Conservation (phyloP, 352 stramenopile genomes). For the Aphanomyces cochlioides region DNA sequence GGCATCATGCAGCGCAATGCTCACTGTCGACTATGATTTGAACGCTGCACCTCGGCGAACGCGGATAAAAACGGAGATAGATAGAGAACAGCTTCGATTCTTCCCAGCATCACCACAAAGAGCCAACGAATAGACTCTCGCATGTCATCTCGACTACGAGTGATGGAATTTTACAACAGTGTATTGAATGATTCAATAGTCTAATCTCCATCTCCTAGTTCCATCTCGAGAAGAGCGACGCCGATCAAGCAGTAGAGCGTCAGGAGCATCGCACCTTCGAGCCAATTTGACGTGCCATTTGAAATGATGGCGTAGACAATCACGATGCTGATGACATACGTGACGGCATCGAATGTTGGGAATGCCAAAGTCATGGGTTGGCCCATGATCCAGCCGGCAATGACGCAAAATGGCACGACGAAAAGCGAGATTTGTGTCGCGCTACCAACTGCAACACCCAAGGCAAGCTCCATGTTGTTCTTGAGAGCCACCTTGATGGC, state of each 20-base stretch:
- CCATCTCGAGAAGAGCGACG: constrained; percentile 36
- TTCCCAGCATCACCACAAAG: too few relatives aligned
- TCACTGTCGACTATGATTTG: too few relatives aligned
- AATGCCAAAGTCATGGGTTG: constrained; percentile 85
- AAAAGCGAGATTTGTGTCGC: constrained; percentile 87
- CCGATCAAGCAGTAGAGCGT: constrained; percentile 46
- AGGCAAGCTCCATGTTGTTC: constrained; percentile 89
- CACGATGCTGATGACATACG: constrained; percentile 76
- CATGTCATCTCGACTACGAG: too few relatives aligned
- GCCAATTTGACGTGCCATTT: constrained; percentile 48
- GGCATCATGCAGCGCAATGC: too few relatives aligned
- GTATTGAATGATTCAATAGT: too few relatives aligned
- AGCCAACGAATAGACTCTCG: too few relatives aligned
- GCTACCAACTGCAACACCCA: constrained; percentile 85
- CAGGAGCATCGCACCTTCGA: constrained; percentile 45
- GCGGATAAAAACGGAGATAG: too few relatives aligned
- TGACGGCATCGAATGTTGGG: constrained; percentile 71
- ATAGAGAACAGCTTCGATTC: too few relatives aligned
- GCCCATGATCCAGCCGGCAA: constrained; percentile 75
- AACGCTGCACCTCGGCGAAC: too few relatives aligned
- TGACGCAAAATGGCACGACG: constrained; percentile 72
- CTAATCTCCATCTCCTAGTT: not conserved
- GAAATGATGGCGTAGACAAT: constrained; percentile 55
- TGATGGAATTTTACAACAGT: too few relatives aligned
- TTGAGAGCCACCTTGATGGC: constrained; percentile 85